Evolutionary conservation across 2,329 filamentous ascomycete genomes (phyloP).

Genomic region (Teratosphaeria pseudoeucalypti): DNA sequence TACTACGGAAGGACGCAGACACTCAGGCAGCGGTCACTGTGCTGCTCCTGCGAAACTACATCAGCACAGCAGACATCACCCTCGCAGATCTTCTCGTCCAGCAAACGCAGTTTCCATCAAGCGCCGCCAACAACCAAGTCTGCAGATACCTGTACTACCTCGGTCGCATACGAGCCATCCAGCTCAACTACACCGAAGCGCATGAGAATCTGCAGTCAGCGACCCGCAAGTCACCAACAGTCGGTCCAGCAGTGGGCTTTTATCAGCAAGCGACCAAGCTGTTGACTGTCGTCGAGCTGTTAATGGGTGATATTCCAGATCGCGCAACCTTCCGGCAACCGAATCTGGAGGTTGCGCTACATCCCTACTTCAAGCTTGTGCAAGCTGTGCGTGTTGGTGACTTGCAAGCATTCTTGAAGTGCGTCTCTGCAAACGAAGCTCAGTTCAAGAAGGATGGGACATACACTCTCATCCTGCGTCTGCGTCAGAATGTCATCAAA

Average conservation of each 20-base stretch:
- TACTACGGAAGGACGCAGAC: constrained; percentile 90
- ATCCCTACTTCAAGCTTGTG: constrained; percentile 88
- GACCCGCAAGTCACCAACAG: constrained; percentile 88
- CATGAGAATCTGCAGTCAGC: constrained; percentile 89
- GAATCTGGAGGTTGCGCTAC: constrained; percentile 72
- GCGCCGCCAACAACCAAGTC: constrained; percentile 95
- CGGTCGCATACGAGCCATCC: constrained; percentile 89
- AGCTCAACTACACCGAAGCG: constrained; percentile 92
- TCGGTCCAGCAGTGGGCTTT: constrained; percentile 80
- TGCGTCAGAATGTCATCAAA: constrained; percentile 98
- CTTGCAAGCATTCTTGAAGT: constrained; percentile 81
- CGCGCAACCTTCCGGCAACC: constrained; percentile 87
- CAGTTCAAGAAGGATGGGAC: constrained; percentile 89
- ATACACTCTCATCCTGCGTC: constrained; percentile 85
- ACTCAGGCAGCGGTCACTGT: constrained; percentile 97
- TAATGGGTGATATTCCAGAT: constrained; percentile 98
- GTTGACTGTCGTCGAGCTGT: constrained; percentile 86
- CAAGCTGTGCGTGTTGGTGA: constrained; percentile 95
- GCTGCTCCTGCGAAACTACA: constrained; percentile 86
- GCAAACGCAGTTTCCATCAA: constrained; percentile 88
- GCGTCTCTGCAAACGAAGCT: constrained; percentile 69
- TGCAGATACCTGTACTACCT: constrained; percentile 96
- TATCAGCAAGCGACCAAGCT: constrained; percentile 94
- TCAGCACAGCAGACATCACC: constrained; percentile 89
- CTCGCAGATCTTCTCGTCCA: constrained; percentile 93